Percentiles rank a stretch among this genome's conserved stretches.
These are phyloP conservation scores for Claviceps fusiformis DNA, from an alignment of 2,329 filamentous ascomycete genomes.

Conservation along the genomic window DNA sequence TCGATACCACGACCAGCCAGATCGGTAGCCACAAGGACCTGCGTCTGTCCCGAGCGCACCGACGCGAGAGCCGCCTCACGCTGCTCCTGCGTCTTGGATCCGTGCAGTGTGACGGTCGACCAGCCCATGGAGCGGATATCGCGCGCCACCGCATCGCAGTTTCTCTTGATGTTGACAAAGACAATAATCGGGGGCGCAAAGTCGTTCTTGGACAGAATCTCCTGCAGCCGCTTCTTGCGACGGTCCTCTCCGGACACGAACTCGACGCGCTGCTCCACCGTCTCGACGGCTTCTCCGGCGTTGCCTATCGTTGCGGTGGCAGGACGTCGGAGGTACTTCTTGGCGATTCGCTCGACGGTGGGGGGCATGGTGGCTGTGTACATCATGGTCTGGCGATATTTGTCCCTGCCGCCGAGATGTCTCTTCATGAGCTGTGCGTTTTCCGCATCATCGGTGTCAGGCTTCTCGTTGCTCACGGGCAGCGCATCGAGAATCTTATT, in stretches of 20 bases:
- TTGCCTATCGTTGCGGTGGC: constrained; percentile 94
- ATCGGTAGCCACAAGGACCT: constrained; percentile 91
- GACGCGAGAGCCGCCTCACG: constrained; percentile 81
- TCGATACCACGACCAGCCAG: constrained; percentile 95
- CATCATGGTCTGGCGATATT: constrained; percentile 99
- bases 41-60: constrained; percentile 65
- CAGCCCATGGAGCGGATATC: constrained; percentile 94
- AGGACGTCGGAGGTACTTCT: constrained; percentile 85
- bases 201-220: constrained; percentile 69
- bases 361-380: constrained; percentile 98
- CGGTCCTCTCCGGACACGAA: constrained; percentile 85
- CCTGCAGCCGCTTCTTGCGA: constrained; percentile 86
- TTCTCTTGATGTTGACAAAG: constrained; percentile 99
- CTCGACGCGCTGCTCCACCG: constrained; percentile 93
- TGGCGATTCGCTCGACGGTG: constrained; percentile 86
- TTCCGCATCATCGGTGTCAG: constrained; percentile 84
- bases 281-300: constrained; percentile 89
- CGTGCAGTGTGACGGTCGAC: constrained; percentile 80
- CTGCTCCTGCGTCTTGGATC: constrained; percentile 95
- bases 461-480: constrained; percentile 86
- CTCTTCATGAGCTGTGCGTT: constrained; percentile 72
- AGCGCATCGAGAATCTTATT: constrained; percentile 95
- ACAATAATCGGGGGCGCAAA: constrained; percentile 90
- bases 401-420: constrained; percentile 59
- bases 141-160: constrained; percentile 87